Percentiles rank a stretch among this genome's conserved stretches.
Conservation (phyloP, 306 rosid genomes). For the Styphnolobium japonicum region DNA sequence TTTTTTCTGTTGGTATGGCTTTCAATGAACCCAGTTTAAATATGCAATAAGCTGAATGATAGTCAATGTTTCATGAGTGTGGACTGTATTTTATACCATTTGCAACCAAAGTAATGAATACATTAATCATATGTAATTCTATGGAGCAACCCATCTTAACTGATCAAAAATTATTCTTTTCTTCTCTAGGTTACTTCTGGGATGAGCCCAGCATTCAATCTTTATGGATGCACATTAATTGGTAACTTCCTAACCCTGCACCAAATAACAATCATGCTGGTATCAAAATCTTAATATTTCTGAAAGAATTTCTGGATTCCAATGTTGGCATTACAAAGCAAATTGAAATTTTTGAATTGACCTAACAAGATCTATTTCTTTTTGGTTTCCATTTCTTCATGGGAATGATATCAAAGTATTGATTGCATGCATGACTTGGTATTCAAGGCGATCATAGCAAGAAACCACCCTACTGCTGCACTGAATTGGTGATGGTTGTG, state of each 20-base stretch:
- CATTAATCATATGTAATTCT: neutral
- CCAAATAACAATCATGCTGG: neutral
- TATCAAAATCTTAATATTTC: neutral
- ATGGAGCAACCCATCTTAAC: neutral
- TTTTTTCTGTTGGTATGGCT: neutral
- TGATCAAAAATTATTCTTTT: neutral
- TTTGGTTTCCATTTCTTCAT: neutral
- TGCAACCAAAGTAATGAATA: neutral
- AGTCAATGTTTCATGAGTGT: neutral
- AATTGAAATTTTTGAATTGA: neutral
- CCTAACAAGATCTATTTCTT: neutral
- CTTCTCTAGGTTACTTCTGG: slow-evolving; percentile 78
- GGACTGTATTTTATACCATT: neutral
- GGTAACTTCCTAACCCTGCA: slow-evolving; percentile 46
- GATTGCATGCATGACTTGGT: neutral
- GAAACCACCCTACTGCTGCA: neutral
- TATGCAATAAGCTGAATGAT: neutral
- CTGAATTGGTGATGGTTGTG: neutral
- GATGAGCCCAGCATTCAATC: slow-evolving; percentile 84
- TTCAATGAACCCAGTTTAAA: neutral
- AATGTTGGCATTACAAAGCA: neutral
- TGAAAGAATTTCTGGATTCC: neutral
- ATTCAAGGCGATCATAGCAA: neutral
- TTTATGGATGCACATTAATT: slow-evolving; percentile 80
- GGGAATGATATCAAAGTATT: neutral